Conservation (phyloP, 108 stramenopile genomes). For the Nitzschia sp. region DNA sequence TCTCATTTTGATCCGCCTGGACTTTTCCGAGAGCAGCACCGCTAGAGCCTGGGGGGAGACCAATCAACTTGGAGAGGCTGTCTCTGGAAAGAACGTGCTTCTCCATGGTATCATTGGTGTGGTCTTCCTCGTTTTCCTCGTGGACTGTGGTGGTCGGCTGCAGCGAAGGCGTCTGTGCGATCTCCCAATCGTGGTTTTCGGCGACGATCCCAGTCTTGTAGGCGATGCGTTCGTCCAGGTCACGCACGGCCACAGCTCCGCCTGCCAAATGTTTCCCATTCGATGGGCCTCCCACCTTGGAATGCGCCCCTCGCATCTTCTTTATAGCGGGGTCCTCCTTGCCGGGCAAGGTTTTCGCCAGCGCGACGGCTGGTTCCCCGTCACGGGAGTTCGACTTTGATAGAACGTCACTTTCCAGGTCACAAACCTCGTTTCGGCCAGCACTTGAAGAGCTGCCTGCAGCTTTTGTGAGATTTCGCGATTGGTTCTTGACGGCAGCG, state of each 20-base stretch:
- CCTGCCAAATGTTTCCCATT: neutral
- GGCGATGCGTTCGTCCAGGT: slow-evolving; percentile 27
- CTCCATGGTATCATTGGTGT: neutral
- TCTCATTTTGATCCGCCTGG: neutral
- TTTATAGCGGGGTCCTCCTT: neutral
- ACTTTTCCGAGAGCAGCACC: neutral
- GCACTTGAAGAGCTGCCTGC: neutral
- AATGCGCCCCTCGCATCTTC: neutral
- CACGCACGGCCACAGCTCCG: neutral
- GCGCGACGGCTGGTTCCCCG: neutral
- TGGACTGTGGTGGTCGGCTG: neutral
- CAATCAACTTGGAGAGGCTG: neutral
- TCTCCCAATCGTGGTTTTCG: neutral
- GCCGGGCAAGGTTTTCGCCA: neutral
- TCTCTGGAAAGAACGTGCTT: neutral
- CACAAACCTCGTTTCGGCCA: neutral
- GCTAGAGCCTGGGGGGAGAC: neutral
- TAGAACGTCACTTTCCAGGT: slow-evolving; percentile 12
- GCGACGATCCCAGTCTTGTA: slow-evolving; percentile 26
- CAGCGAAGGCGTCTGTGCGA: neutral
- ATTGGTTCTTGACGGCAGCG: slow-evolving; percentile 13
- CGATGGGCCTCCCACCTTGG: neutral
- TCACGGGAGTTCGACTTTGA: neutral
- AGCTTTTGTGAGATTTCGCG: neutral
- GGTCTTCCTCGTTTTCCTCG: neutral